Conservation (phyloP, 305 asterid species). For the Caryopteris hybrid region DNA sequence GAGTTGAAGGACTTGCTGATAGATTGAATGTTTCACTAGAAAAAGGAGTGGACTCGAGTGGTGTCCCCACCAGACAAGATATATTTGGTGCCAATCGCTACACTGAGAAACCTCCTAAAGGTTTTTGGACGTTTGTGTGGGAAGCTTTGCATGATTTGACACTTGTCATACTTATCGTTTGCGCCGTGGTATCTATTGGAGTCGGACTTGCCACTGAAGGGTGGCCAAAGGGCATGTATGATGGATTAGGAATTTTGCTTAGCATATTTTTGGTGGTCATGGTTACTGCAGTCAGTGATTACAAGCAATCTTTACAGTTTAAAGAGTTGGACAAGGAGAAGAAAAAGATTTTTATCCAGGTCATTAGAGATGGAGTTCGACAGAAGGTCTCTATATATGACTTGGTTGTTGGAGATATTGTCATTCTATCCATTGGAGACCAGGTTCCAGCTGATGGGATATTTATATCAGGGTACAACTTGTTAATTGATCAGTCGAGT, state of each 20-base stretch:
- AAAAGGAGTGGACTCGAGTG: constrained; percentile 64
- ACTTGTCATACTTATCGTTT: constrained; percentile 77
- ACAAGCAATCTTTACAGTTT: constrained; percentile 91
- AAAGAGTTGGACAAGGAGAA: constrained; percentile 92
- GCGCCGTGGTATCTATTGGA: constrained; percentile 83
- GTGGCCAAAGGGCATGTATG: constrained; percentile 90
- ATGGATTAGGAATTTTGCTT: constrained; percentile 83
- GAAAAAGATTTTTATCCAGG: constrained; percentile 84
- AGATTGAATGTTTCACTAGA: constrained; percentile 60
- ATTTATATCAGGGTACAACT: constrained; percentile 70
- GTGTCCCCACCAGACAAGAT: constrained; percentile 51
- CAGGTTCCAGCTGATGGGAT: constrained; percentile 90
- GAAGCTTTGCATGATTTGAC: constrained; percentile 94
- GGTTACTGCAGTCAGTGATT: constrained; percentile 92
- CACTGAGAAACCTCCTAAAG: constrained; percentile 85
- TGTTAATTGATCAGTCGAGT: constrained; percentile 92
- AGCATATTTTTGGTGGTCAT: constrained; percentile 79
- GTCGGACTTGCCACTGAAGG: constrained; percentile 99
- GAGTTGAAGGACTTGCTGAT: constrained; percentile 71
- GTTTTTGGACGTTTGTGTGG: constrained; percentile 90
- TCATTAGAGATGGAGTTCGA: constrained; percentile 73
- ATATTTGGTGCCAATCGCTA: constrained; percentile 68
- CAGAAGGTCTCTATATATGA: constrained; percentile 82
- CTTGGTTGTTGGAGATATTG: constrained; percentile 89
- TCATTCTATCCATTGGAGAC: constrained; percentile 71